Evolutionary conservation across 2,329 filamentous ascomycete genomes (phyloP).

Genomic region (Calcarisporium arbuscula): DNA sequence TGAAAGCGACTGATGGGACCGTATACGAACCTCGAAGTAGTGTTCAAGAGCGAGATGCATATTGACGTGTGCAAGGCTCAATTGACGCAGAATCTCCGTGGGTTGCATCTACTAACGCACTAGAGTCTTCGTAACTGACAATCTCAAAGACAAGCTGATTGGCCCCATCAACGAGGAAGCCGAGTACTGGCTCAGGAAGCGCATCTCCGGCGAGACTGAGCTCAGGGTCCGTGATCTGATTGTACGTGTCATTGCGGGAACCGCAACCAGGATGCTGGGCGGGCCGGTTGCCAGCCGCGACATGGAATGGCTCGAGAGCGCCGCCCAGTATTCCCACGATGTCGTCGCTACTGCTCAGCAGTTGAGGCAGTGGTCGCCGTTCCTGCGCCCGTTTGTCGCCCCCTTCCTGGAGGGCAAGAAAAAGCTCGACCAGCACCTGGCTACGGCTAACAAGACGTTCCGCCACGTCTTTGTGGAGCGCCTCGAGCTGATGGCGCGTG

Average conservation of each 20-base stretch:
- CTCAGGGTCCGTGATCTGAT: slow-evolving; percentile 5
- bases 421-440: slow-evolving; percentile 3
- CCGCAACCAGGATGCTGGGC: slow-evolving; percentile 5
- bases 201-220: slow-evolving; percentile 3
- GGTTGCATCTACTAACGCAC: not conserved
- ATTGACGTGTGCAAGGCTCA: slow-evolving; percentile 5
- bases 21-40: slow-evolving; percentile 7
- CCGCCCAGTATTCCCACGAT: slow-evolving; percentile 4
- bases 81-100: slow-evolving; percentile 8
- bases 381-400: slow-evolving; percentile 2
- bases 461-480: slow-evolving; percentile 1
- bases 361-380: not conserved
- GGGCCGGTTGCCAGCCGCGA: slow-evolving; percentile 4
- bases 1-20: slow-evolving; percentile 3
- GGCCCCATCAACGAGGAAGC: slow-evolving; percentile 5
- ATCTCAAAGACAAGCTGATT: slow-evolving; percentile 1
- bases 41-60: slow-evolving; percentile 7
- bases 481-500: not conserved
- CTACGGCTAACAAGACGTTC: slow-evolving; percentile 2
- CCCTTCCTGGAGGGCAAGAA: slow-evolving; percentile 6
- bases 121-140: not conserved
- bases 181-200: slow-evolving; percentile 7
- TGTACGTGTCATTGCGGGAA: slow-evolving; percentile 6
- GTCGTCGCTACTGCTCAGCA: slow-evolving; percentile 2
- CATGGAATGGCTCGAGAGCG: slow-evolving; percentile 7